Base-by-base conservation (phyloP, 2,329 filamentous ascomycete genomes). In the Aspergillus ochraceoroseus region DNA sequence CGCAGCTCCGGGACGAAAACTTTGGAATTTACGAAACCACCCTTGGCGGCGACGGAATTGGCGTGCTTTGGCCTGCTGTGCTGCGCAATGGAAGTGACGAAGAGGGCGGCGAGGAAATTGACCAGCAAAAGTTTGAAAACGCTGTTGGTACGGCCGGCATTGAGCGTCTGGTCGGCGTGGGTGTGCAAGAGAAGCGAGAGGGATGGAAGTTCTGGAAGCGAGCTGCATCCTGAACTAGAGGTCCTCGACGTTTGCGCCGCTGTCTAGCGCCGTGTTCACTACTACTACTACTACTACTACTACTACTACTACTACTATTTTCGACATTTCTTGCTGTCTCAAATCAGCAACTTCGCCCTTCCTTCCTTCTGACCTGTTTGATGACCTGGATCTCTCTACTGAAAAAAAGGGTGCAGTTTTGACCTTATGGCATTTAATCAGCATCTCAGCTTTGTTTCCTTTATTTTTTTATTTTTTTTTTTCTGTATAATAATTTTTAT, bases 51-150 rank as follows among this genome's bases (percentile, higher is more conserved):
- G 87, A 95, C 56, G 92, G 92, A 8, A 87, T 98, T 1, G 92
- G 92, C 25, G 87, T 98, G 1, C 75, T 98, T 3, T 95, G 86
- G 80, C 92, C 92, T 1, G 92, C 92, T 0, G 83, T 95, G 0
- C 71, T 95, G 17, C 86, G 87, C 61, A 94, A 94, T 46, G 86
- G 84, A 4, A 79, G 77, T n/a, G 80, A 83, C 25, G 83, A 87
- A 51, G 79, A 87, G 49, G 87, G 87, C 22, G 87, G 87, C 15
- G 87, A 92, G 70, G 89, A 95, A 66, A 96, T 98, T 56, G 86
- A 95, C 55, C 75, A 90, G 56, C 87, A 95, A 43, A 84, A 83
- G 57, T 86, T 98, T 61, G 73, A 96, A 39, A 85, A 82, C 41
- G 92, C 87, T 0, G 78, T 87, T 38, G 89, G 86, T 1, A 84